A percentile compares a stretch with the other conserved stretches of the same genome.
phyloP scores from a whole-genome alignment of 371 early-diverging fungal species.

The Cokeromyces recurvatus region DNA sequence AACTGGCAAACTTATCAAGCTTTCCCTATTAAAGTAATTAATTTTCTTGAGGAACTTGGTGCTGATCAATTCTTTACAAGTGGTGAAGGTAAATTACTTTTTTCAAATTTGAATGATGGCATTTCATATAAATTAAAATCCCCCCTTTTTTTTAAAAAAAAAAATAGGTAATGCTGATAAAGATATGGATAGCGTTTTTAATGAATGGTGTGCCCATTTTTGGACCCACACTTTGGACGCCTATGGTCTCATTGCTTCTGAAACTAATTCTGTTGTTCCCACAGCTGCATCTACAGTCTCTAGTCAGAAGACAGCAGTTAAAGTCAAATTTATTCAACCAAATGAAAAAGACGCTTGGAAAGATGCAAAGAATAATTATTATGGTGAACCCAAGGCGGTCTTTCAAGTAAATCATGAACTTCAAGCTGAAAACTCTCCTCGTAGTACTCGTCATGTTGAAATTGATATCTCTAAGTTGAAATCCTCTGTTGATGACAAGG shows the following conservation, averaged over 20 bases:
- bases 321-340: constrained; percentile 25
- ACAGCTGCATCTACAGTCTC: constrained; percentile 13
- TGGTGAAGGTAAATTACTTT: too few species aligned
- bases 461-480: constrained; percentile 29
- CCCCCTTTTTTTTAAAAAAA: too few species aligned
- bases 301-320: constrained; percentile 7
- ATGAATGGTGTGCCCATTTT: constrained; percentile 44
- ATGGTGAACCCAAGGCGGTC: constrained; percentile 25
- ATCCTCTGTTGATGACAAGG: constrained; percentile 19
- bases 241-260: constrained; percentile 31
- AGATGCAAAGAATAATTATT: constrained; percentile 19
- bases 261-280: constrained; percentile 31
- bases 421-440: constrained; percentile 28
- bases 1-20: constrained; percentile 58
- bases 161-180: constrained; percentile 51
- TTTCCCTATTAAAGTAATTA: constrained; percentile 45
- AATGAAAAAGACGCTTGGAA: constrained; percentile 25
- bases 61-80: constrained; percentile 37
- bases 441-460: constrained; percentile 48
- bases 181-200: constrained; percentile 49
- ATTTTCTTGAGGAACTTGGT: constrained; percentile 37
- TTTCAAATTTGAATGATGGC: too few species aligned
- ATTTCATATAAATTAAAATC: too few species aligned
- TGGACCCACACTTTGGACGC: constrained; percentile 30
- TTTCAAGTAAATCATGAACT: constrained; percentile 29